Evolutionary conservation across 768 basidiomycete genomes (phyloP).

Genomic region (Tricholomella constricta): DNA sequence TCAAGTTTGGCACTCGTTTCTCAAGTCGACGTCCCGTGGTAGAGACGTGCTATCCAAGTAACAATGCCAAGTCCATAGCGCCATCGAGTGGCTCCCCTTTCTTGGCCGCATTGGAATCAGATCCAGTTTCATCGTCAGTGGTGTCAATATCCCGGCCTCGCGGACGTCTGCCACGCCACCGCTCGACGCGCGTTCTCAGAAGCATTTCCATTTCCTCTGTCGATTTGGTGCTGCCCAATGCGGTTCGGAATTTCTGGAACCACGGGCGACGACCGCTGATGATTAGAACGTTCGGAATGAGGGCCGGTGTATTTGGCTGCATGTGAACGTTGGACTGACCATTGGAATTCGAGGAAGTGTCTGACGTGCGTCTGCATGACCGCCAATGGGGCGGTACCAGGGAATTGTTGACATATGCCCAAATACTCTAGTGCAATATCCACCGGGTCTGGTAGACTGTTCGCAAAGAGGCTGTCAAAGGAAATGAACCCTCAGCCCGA

Average conservation of each 20-base stretch:
- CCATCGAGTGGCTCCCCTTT: constrained; percentile 8
- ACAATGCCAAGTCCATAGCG: constrained; percentile 8
- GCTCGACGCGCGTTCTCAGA: constrained; percentile 43
- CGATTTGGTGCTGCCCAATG: constrained; percentile 41
- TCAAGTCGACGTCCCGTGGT: neutral
- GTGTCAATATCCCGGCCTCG: constrained; percentile 23
- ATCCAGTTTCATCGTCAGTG: constrained; percentile 16
- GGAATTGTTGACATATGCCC: constrained; percentile 54
- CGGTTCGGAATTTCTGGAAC: constrained; percentile 56
- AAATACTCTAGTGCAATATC: constrained; percentile 72
- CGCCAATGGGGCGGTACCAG: constrained; percentile 48
- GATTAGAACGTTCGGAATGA: constrained; percentile 10
- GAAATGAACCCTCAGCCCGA: constrained; percentile 9
- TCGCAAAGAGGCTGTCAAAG: constrained; percentile 55
- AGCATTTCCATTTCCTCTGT: constrained; percentile 50
- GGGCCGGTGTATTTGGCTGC: constrained; percentile 2
- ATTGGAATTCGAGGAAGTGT: constrained; percentile 69
- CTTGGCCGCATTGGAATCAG: constrained; percentile 10
- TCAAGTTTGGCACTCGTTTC: constrained; percentile 1
- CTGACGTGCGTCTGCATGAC: constrained; percentile 65
- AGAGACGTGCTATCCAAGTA: constrained; percentile 2
- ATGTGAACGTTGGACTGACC: constrained; percentile 41
- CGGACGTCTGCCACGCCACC: constrained; percentile 48
- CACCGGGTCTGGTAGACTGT: constrained; percentile 59
- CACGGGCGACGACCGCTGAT: constrained; percentile 52